Evolutionary conservation across 441 rosid genomes (phyloP).

Genomic region (Gossypium schwendimanii): DNA sequence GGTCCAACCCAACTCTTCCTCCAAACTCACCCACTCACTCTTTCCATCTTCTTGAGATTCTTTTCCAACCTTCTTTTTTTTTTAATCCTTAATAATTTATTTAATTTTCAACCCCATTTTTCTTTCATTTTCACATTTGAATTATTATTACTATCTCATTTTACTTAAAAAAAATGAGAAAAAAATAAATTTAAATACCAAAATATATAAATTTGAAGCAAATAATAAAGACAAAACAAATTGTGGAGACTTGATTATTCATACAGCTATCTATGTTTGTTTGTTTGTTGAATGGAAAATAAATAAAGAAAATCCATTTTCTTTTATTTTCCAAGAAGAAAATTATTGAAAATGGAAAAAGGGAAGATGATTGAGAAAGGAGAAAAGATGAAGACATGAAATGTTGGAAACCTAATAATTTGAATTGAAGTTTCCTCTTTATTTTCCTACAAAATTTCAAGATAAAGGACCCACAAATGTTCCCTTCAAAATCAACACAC

Average conservation of each 20-base stretch:
- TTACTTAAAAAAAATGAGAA: too few relatives aligned
- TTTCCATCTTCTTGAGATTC: not conserved
- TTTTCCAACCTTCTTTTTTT: not conserved
- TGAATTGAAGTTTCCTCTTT: not conserved
- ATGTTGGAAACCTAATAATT: constrained; percentile 10
- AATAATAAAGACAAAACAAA: not conserved
- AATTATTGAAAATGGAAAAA: not conserved
- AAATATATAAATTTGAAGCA: not conserved
- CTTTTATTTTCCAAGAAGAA: not conserved
- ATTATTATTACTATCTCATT: too few relatives aligned
- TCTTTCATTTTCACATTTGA: too few relatives aligned
- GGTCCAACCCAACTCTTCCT: not conserved
- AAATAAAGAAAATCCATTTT: not conserved
- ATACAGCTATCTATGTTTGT: not conserved
- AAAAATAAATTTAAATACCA: too few relatives aligned
- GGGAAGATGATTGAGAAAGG: not conserved
- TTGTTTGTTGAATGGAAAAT: not conserved
- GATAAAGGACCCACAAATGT: not conserved
- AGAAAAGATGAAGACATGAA: not conserved
- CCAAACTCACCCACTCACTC: not conserved
- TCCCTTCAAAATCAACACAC: not conserved
- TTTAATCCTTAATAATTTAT: not conserved
- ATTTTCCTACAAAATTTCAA: not conserved
- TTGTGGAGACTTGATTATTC: not conserved
- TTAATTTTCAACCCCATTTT: too few relatives aligned